These are phyloP conservation scores for Clohesyomyces aquaticus DNA, from an alignment of 495 filamentous ascomycete species.

Conservation along the genomic window DNA sequence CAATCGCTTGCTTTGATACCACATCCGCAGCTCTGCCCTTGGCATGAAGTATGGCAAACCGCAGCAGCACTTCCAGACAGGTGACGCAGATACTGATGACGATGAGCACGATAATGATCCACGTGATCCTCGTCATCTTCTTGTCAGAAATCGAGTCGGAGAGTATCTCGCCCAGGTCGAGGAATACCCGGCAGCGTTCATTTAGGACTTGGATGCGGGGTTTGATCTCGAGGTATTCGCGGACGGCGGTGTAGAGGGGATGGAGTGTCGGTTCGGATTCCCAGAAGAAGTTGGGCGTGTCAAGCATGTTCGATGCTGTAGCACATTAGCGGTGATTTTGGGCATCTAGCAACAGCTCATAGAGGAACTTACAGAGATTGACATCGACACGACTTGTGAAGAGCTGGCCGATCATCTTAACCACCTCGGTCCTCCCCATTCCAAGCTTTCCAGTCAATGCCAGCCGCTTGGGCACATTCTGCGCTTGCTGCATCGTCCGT, in stretches of 20 bases:
- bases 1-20: constrained; percentile 21
- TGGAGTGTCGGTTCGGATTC: constrained; percentile 92
- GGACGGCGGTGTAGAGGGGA: constrained; percentile 90
- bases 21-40: constrained; percentile 32
- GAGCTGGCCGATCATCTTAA: constrained; percentile 83
- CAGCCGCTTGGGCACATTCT: constrained; percentile 84
- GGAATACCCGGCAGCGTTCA: constrained; percentile 93
- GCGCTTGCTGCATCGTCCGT: constrained; percentile 87
- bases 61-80: constrained; percentile 80
- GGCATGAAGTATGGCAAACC: constrained; percentile 74
- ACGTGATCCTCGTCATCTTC: constrained; percentile 92
- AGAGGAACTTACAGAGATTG: constrained; percentile 78
- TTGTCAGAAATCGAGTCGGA: constrained; percentile 89
- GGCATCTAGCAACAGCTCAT: neutral
- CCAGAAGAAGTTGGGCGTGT: constrained; percentile 99
- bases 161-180: constrained; percentile 94
- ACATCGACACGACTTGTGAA: constrained; percentile 97
- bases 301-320: constrained; percentile 91
- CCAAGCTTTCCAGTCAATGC: constrained; percentile 89
- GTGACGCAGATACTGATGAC: constrained; percentile 88
- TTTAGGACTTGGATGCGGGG: constrained; percentile 93
- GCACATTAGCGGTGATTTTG: constrained; percentile 18
- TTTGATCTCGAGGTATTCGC: constrained; percentile 97
- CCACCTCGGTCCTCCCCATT: constrained; percentile 89
- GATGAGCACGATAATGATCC: constrained; percentile 97